Conservation (phyloP, 2,329 filamentous ascomycete genomes). For the Sordariomycetes sp. region DNA sequence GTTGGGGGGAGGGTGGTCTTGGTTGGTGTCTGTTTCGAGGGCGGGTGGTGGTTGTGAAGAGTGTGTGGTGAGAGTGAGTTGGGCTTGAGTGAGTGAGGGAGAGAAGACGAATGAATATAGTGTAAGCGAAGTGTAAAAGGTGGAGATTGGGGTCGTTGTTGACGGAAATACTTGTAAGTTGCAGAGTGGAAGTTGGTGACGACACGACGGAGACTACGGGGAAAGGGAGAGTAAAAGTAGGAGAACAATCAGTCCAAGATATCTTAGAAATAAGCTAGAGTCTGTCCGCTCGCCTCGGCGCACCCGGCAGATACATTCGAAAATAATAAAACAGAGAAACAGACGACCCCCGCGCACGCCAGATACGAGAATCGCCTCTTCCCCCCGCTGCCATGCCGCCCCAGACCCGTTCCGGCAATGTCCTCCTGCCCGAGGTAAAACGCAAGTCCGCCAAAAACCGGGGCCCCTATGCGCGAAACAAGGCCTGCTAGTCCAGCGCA, state of each 20-base stretch:
- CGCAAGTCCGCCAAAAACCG: background rate
- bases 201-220: background rate
- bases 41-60: background rate
- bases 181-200: background rate
- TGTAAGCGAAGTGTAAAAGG: background rate
- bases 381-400: background rate
- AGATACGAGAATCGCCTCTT: background rate
- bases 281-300: too few relatives aligned
- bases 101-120: background rate
- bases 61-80: background rate
- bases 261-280: too few relatives aligned
- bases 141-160: background rate
- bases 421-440: background rate
- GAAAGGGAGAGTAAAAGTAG: too few relatives aligned
- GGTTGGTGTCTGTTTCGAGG: background rate
- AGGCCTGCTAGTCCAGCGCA: too few relatives aligned
- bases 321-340: too few relatives aligned
- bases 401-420: background rate
- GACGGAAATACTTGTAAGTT: too few relatives aligned
- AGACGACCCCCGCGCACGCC: too few relatives aligned
- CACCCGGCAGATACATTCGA: too few relatives aligned
- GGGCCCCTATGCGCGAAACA: background rate
- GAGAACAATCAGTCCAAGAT: too few relatives aligned
- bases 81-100: background rate
- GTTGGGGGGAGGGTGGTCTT: background rate